Evolutionary conservation across 306 rosid genomes (phyloP), one percentile per base, ranked within the genome.

Genomic region (Glycine latifolia): DNA sequence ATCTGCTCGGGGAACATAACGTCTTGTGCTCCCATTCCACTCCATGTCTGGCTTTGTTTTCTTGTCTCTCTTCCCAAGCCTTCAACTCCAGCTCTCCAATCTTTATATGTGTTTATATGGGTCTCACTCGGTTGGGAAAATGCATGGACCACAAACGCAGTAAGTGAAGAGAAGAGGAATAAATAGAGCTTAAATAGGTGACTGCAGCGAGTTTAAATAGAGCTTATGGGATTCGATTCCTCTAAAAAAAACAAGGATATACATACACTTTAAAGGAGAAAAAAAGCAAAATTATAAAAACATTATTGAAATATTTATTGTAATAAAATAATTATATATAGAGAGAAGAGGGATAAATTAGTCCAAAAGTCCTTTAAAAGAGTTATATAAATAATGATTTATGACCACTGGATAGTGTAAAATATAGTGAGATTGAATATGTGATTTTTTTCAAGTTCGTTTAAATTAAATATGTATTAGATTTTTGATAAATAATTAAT

Each of bases 1-100:
- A 12, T 90, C 95, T 37, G 91, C 33, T 82, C 43, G 71, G 35
- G 95, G 89, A 86, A 81, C 87, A 85, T 88, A 89, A 77, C 85
- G 87, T 81, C 89, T 89, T 66, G 88, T 84, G 85, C 84, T 88
- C 62, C 89, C 87, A 86, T 88, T 90, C 97, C 95, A 91, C 73
- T 93, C 99, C 99, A 95, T 94, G 41, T 79, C 75, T 52, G 62
- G 6, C 11, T n/a, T 65, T 65, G 26, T 65, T 39, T 44, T 15
- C 68, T 86, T 76, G 83, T 76, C 79, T 76, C 69, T 77, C 84
- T 78, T 65, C 73, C 61, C 79, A 78, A 37, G 41, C 41, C 71
- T 62, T 65, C 81, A 59, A 63, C 77, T 73, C 68, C 71, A 80
- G 79, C 71, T 61, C 16, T 52, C 9, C 77, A 63, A 58, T 44